Percentiles rank a stretch among this genome's conserved stretches.
Evolutionary conservation across 1,284 basidiomycete species (phyloP).

Genomic region (Thecaphora thlaspeos): DNA sequence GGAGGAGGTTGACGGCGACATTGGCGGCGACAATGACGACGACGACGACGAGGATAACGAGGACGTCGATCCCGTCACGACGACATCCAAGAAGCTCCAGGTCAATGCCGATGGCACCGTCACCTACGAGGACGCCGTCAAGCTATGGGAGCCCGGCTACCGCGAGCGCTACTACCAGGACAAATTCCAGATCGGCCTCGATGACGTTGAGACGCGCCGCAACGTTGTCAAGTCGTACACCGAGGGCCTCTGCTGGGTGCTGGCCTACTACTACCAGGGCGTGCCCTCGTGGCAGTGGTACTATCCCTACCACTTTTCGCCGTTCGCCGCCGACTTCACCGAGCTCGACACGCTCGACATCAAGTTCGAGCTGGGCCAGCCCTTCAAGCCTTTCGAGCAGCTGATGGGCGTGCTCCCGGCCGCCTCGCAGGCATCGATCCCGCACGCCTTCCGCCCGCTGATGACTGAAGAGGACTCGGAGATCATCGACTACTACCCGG

Average conservation of each 20-base stretch:
- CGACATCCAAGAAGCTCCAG: slow-evolving; percentile 38
- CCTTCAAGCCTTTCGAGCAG: slow-evolving; percentile 96
- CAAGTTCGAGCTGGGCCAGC: slow-evolving; percentile 73
- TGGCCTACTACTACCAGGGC: slow-evolving; percentile 98
- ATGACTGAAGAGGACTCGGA: slow-evolving; percentile 87
- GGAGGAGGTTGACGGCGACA: slow-evolving; percentile 64
- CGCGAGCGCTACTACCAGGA: slow-evolving; percentile 90
- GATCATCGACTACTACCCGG: slow-evolving; percentile 94
- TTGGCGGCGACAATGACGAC: slow-evolving; percentile 63
- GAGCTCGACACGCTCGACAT: slow-evolving; percentile 74
- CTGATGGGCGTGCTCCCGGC: slow-evolving; percentile 97
- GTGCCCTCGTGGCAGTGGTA: slow-evolving; percentile 97
- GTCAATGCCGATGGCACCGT: slow-evolving; percentile 62
- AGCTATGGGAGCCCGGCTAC: slow-evolving; percentile 70
- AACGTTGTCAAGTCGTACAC: slow-evolving; percentile 80
- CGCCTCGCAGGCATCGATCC: slow-evolving; percentile 84
- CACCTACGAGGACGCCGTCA: slow-evolving; percentile 87
- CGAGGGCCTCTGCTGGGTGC: slow-evolving; percentile 93
- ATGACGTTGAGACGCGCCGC: slow-evolving; percentile 73
- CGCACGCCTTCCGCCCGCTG: slow-evolving; percentile 76
- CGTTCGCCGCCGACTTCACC: slow-evolving; percentile 92
- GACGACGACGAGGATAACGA: slow-evolving; percentile 63
- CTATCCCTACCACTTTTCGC: slow-evolving; percentile 97
- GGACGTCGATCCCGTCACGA: slow-evolving; percentile 34
- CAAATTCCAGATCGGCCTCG: slow-evolving; percentile 81